Evolutionary conservation across 352 stramenopile genomes (phyloP).

Genomic region (Pythium chondricola): DNA sequence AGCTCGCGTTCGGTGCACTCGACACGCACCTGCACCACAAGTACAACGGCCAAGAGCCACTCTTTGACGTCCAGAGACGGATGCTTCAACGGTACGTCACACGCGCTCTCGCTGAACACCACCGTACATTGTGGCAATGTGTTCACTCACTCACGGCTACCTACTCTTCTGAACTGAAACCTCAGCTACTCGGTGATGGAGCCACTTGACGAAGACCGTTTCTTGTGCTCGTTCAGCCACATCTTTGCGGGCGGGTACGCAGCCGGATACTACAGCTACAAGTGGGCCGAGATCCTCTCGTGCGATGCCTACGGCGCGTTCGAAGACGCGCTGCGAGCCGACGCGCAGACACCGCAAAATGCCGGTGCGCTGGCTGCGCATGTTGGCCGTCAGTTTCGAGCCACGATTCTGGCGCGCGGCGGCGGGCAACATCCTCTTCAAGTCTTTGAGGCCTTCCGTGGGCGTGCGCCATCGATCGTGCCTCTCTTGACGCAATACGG

Average conservation of each 20-base stretch:
- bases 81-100: conserved; percentile 77
- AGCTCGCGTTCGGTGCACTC: conserved; percentile 93
- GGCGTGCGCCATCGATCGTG: conserved; percentile 90
- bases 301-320: conserved; percentile 97
- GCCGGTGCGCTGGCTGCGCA: conserved; percentile 43
- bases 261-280: conserved; percentile 97
- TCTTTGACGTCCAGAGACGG: conserved; percentile 93
- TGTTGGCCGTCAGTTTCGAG: conserved; percentile 90
- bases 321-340: conserved; percentile 89
- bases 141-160: neutral
- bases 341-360: conserved; percentile 51
- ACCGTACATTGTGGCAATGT: neutral
- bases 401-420: conserved; percentile 90
- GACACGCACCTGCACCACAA: conserved; percentile 83
- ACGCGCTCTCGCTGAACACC: neutral
- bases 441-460: conserved; percentile 95
- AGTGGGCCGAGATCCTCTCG: conserved; percentile 97
- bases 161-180: neutral
- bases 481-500: conserved; percentile 95
- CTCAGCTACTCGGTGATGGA: conserved; percentile 75
- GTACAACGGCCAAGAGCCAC: conserved; percentile 67
- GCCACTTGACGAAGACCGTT: conserved; percentile 93
- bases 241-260: conserved; percentile 98
- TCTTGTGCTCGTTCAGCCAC: conserved; percentile 97
- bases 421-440: conserved; percentile 85